Evolutionary conservation across 345 rosid species (phyloP).

Genomic region (Nephelium lappaceum): DNA sequence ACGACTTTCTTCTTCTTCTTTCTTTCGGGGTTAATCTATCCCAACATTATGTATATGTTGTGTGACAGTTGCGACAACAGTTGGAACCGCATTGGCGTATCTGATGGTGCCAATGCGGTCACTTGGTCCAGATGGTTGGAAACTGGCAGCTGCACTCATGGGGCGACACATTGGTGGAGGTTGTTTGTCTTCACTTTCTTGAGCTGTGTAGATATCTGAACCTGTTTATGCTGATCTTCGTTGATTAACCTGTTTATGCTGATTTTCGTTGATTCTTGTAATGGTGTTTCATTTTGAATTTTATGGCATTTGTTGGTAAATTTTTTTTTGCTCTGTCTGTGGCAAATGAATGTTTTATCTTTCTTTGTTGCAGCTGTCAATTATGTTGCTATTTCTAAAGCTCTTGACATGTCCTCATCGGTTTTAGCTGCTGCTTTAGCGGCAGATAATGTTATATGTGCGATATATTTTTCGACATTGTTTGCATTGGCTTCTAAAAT

Average conservation of each 20-base stretch:
- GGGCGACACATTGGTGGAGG: slow-evolving; percentile 92
- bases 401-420: slow-evolving; percentile 70
- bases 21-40: no score
- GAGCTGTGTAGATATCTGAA: not conserved
- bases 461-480: slow-evolving; percentile 70
- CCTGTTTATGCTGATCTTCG: not conserved
- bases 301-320: not conserved
- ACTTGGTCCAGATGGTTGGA: slow-evolving; percentile 89
- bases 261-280: not conserved
- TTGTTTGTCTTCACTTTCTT: slow-evolving; percentile 22
- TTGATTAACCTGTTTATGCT: not conserved
- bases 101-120: slow-evolving; percentile 80
- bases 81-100: slow-evolving; percentile 77
- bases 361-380: slow-evolving; percentile 59
- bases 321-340: not conserved
- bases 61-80: slow-evolving; percentile 67
- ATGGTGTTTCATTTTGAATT: not conserved
- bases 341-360: slow-evolving; percentile 19
- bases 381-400: slow-evolving; percentile 79
- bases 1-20: no score
- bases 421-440: slow-evolving; percentile 82
- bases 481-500: slow-evolving; percentile 82
- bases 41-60: slow-evolving; percentile 10
- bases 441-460: slow-evolving; percentile 92
- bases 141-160: slow-evolving; percentile 95